phyloP scores from a whole-genome alignment of 805 yeast species.

The Yarrowia sp. region DNA sequence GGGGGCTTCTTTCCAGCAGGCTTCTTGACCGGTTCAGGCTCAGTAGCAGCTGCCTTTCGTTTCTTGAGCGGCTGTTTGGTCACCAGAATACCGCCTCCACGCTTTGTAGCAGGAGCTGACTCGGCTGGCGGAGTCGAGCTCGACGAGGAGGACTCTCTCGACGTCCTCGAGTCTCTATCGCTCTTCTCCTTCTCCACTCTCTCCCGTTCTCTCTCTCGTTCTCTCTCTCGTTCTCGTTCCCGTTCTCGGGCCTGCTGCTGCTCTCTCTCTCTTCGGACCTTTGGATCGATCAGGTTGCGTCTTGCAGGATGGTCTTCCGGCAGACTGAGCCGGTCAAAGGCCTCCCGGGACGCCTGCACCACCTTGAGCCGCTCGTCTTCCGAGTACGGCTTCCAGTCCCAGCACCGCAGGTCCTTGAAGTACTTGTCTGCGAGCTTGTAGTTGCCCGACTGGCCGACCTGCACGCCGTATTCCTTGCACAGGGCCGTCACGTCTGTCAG shows the following conservation, averaged over 20 bases:
- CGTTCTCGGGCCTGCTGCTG: constrained; percentile 19
- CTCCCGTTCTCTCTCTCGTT: not conserved
- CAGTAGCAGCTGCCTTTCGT: constrained; percentile 23
- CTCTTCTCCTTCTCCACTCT: constrained; percentile 19
- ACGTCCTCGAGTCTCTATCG: constrained; percentile 21
- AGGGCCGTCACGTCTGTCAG: constrained; percentile 47
- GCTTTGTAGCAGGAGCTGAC: not conserved
- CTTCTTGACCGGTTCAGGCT: constrained; percentile 25
- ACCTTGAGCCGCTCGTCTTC: constrained; percentile 48
- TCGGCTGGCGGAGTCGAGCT: constrained; percentile 24
- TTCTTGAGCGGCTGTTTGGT: constrained; percentile 26
- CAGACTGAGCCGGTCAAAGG: constrained; percentile 47
- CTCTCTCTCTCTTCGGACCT: constrained; percentile 41
- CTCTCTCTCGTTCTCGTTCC: constrained; percentile 1
- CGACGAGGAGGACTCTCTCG: constrained; percentile 23
- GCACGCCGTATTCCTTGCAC: constrained; percentile 48
- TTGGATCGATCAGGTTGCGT: constrained; percentile 47
- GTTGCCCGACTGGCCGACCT: not conserved
- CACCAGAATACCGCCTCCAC: constrained; percentile 20
- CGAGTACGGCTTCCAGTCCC: constrained; percentile 52
- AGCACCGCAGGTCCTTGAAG: constrained; percentile 49
- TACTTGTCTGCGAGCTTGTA: constrained; percentile 46
- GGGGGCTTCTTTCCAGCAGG: not conserved
- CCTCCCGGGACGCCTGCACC: constrained; percentile 46
- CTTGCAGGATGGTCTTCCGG: constrained; percentile 47